Evolutionary conservation across 768 basidiomycete species (phyloP).

Genomic region (Exsudoporus frostii): DNA sequence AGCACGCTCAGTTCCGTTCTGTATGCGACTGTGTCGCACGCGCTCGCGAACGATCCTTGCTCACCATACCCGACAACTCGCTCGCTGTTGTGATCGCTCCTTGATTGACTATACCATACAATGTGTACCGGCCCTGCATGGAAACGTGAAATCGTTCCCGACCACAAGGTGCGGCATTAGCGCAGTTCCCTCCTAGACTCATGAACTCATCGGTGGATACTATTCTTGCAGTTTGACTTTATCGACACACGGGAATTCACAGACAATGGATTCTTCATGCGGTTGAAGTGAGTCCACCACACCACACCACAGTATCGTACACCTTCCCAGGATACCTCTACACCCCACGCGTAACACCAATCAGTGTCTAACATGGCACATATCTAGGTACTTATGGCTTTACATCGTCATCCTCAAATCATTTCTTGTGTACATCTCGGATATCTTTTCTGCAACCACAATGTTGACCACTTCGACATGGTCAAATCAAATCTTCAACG

Average conservation of each 20-base stretch:
- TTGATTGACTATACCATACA: slow-evolving; percentile 12
- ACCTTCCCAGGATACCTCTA: not conserved
- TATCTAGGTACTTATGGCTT: slow-evolving; percentile 80
- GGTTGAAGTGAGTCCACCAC: slow-evolving; percentile 62
- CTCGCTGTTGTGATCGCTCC: slow-evolving; percentile 23
- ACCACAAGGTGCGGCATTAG: slow-evolving; percentile 77
- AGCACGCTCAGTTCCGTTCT: slow-evolving; percentile 15
- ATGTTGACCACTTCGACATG: slow-evolving; percentile 90
- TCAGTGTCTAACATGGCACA: slow-evolving; percentile 9
- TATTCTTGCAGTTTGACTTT: slow-evolving; percentile 80
- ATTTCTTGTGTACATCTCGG: slow-evolving; percentile 93
- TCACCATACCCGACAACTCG: slow-evolving; percentile 22
- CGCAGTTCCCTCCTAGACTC: not conserved
- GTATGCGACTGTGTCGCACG: slow-evolving; percentile 37
- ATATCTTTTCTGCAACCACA: slow-evolving; percentile 96
- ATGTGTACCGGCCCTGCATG: slow-evolving; percentile 69
- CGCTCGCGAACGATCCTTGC: slow-evolving; percentile 24
- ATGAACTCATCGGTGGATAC: not conserved
- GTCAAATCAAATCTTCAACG: slow-evolving; percentile 87
- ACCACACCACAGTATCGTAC: not conserved
- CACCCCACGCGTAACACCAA: not conserved
- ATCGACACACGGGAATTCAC: slow-evolving; percentile 91
- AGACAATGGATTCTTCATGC: slow-evolving; percentile 82
- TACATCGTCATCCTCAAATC: slow-evolving; percentile 94
- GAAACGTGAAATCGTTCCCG: slow-evolving; percentile 96